Evolutionary conservation across 345 rosid genomes (phyloP).

Genomic region (Gossypium ekmanianum): DNA sequence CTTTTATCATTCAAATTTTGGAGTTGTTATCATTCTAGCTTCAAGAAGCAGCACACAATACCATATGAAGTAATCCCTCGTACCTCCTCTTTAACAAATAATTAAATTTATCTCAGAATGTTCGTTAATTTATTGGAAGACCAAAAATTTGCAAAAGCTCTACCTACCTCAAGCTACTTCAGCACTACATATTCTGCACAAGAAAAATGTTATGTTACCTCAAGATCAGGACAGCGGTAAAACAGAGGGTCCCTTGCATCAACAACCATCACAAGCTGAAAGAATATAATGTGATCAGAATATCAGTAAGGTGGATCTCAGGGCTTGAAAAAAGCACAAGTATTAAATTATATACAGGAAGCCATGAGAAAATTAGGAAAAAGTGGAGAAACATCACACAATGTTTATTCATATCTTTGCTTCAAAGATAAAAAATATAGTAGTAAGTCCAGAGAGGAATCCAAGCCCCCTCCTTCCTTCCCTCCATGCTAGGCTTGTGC

Average conservation of each 20-base stretch:
- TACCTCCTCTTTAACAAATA: neutral
- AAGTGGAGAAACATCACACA: neutral
- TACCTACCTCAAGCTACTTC: neutral
- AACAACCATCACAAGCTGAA: conserved; percentile 94
- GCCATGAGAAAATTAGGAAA: neutral
- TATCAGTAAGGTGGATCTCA: neutral
- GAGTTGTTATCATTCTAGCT: neutral
- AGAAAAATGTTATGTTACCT: conserved; percentile 43
- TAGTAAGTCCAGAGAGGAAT: neutral
- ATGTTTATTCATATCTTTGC: neutral
- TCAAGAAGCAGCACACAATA: neutral
- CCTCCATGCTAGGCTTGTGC: neutral
- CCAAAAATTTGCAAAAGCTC: conserved; percentile 10
- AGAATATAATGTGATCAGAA: conserved; percentile 4
- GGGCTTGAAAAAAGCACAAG: neutral
- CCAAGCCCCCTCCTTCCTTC: neutral
- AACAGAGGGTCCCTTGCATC: conserved; percentile 92
- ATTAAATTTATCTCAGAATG: neutral
- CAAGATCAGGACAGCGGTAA: conserved; percentile 89
- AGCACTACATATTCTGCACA: neutral
- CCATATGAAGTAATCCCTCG: neutral
- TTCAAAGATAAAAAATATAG: neutral
- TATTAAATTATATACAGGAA: neutral
- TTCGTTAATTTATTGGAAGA: neutral
- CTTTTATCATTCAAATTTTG: neutral